Base-by-base conservation (phyloP, 2,329 filamentous ascomycete species). In the Ascocoryne sarcoides region DNA sequence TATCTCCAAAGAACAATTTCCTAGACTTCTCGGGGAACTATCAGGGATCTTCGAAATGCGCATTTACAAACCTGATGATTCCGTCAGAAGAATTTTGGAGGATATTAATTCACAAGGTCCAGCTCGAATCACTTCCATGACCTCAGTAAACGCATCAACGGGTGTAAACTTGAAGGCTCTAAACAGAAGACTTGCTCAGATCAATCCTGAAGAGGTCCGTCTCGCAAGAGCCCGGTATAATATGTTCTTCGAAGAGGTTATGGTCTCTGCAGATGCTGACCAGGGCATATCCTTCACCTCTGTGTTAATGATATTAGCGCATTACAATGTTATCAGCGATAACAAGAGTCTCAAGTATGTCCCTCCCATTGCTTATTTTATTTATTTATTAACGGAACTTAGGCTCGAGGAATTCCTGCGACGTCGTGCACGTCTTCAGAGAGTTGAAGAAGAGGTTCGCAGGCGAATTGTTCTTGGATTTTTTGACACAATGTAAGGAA, bases 321-420 rank as follows among this genome's bases (percentile, higher is more conserved):
- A 98, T 63, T 94, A 98, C 71, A 98, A 96, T 57, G 88, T 98
- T 57, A 98, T 98, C 60, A 95, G 82, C 52, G 92, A 98, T 63
- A 95, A 83, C 67, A 95, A 95, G 70, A 95, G 88, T 62, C 67
- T 98, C 57, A 82, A 75, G 81, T 84, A 66, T 59, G 67, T 62
- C 10, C 2, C 10, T 29, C 32, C 17, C 12, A 7, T 19, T 45
- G 33, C 44, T 37, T 36, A 12, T 18, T 12, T 7, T 7, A 26
- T 26, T 26, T 9, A n/a, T 4, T 16, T 19, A 37, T 55, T 63
- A 56, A 68, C 56, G 44, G 41, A 26, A 32, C 39, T 17, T 29
- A 87, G 86, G 46, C 74, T 98, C 2, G 92, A 98, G 56, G 92
- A 98, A 59, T 98, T 95, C 61, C 65, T 98, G 42, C 82, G 90